Conservation (phyloP, 2,329 filamentous ascomycete genomes). For the Metarhizium guizhouense region DNA sequence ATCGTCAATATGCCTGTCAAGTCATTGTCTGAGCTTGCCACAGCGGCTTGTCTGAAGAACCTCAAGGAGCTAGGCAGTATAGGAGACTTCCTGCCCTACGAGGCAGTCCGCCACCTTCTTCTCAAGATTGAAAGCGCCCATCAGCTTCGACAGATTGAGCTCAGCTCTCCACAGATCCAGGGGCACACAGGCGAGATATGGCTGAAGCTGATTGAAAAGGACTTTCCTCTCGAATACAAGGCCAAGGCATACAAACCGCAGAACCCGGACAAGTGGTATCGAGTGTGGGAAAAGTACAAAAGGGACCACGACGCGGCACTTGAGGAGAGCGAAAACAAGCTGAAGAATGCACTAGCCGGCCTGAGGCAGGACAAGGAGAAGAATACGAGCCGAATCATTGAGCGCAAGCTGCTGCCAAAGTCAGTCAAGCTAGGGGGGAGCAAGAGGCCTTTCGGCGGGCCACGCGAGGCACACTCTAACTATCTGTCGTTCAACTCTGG, state of each 20-base stretch:
- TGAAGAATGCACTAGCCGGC: slow-evolving; percentile 48
- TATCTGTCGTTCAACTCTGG: slow-evolving; percentile 36
- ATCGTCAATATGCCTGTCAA: slow-evolving; percentile 30
- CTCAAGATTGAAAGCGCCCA: slow-evolving; percentile 60
- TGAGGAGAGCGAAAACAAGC: slow-evolving; percentile 47
- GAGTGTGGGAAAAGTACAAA: slow-evolving; percentile 64
- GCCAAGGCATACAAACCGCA: slow-evolving; percentile 55
- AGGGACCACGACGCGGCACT: slow-evolving; percentile 48
- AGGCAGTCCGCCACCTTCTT: slow-evolving; percentile 56
- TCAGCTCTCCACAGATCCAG: slow-evolving; percentile 66
- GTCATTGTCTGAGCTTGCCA: slow-evolving; percentile 43
- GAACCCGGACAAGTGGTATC: slow-evolving; percentile 64
- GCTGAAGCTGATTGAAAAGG: slow-evolving; percentile 66
- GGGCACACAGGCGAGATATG: slow-evolving; percentile 65
- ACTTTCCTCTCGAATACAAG: slow-evolving; percentile 59
- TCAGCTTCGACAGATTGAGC: slow-evolving; percentile 68
- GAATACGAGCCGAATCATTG: slow-evolving; percentile 49
- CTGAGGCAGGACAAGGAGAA: slow-evolving; percentile 49
- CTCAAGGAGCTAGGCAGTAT: slow-evolving; percentile 55
- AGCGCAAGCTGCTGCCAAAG: slow-evolving; percentile 36
- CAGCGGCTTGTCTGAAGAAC: slow-evolving; percentile 42
- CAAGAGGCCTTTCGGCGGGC: slow-evolving; percentile 17
- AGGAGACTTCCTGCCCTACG: slow-evolving; percentile 60
- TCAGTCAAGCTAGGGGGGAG: slow-evolving; percentile 22
- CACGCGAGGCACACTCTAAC: slow-evolving; percentile 20